Percentiles rank a stretch among this genome's conserved stretches.
phyloP scores from a whole-genome alignment of 345 rosid species.

The Eucalyptus viminalis region DNA sequence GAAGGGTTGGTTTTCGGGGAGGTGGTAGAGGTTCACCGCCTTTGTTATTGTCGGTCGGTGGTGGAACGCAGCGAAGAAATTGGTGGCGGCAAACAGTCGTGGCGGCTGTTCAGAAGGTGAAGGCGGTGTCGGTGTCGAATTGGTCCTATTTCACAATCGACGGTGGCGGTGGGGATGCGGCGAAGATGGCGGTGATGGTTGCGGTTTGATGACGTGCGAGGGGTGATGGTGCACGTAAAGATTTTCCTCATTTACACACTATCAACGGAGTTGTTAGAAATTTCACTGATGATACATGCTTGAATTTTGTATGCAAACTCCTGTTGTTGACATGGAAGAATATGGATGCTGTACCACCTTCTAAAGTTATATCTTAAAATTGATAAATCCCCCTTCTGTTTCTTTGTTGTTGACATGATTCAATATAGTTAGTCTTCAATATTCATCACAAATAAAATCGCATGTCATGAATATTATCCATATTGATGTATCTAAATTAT shows the following conservation, averaged over 20 bases:
- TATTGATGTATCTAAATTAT: neutral
- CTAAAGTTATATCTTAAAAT: neutral
- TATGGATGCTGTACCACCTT: neutral
- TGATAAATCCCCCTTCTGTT: neutral
- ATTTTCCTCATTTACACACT: no score
- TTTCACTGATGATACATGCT: neutral
- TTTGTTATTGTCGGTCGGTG: neutral
- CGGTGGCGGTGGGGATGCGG: no score
- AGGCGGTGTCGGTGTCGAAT: no score
- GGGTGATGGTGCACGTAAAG: no score
- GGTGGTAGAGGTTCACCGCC: neutral
- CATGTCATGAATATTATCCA: neutral
- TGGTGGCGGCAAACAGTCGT: no score
- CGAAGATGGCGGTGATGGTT: no score
- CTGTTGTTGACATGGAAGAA: neutral
- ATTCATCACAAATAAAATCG: neutral
- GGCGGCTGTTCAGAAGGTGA: no score
- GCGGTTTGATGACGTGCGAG: accelerated
- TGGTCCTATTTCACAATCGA: no score
- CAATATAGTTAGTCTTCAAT: neutral
- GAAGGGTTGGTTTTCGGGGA: neutral
- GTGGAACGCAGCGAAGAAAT: no score
- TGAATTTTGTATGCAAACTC: neutral
- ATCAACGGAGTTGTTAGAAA: no score
- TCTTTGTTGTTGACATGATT: neutral